A percentile compares a stretch with the other conserved stretches of the same genome.
phyloP scores from a whole-genome alignment of 2,329 filamentous ascomycete genomes.

The Cryphonectria nitschkei region DNA sequence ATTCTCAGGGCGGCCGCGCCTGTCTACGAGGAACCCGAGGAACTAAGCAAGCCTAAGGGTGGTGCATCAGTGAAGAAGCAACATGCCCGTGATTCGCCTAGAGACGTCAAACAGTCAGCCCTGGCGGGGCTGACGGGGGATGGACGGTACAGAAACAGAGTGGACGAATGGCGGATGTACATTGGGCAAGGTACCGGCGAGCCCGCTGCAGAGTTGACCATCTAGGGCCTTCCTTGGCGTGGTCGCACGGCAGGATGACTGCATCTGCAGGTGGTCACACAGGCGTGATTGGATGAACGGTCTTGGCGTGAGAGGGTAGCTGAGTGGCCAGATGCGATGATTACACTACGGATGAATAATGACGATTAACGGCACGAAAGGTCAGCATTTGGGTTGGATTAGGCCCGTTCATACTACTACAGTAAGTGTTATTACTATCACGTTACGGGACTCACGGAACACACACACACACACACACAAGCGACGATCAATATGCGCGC shows the following conservation, averaged over 20 bases:
- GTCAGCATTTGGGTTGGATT: slow-evolving; percentile 5
- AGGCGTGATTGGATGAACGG: not conserved
- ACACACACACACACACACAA: not conserved
- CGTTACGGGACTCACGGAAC: not conserved
- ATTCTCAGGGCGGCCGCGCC: slow-evolving; percentile 22
- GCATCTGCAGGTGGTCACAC: not conserved
- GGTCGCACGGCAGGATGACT: not conserved
- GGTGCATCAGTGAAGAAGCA: slow-evolving; percentile 33
- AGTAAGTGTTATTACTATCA: not conserved
- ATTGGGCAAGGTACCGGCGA: slow-evolving; percentile 49
- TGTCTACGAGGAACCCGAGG: slow-evolving; percentile 39
- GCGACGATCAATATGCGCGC: too few species aligned
- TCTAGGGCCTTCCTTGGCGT: not conserved
- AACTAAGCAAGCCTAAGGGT: slow-evolving; percentile 36
- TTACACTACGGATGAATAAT: slow-evolving; percentile 8
- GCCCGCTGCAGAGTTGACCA: slow-evolving; percentile 22
- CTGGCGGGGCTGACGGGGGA: slow-evolving; percentile 52
- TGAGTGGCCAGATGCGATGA: not conserved
- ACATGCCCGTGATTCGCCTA: slow-evolving; percentile 34
- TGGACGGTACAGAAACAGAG: slow-evolving; percentile 51
- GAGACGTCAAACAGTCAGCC: slow-evolving; percentile 41
- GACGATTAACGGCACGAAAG: not conserved
- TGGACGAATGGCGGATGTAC: slow-evolving; percentile 53
- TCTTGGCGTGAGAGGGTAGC: not conserved
- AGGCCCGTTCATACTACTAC: not conserved